phyloP scores from a whole-genome alignment of 2,329 filamentous ascomycete species.

The Claviceps paspali region DNA sequence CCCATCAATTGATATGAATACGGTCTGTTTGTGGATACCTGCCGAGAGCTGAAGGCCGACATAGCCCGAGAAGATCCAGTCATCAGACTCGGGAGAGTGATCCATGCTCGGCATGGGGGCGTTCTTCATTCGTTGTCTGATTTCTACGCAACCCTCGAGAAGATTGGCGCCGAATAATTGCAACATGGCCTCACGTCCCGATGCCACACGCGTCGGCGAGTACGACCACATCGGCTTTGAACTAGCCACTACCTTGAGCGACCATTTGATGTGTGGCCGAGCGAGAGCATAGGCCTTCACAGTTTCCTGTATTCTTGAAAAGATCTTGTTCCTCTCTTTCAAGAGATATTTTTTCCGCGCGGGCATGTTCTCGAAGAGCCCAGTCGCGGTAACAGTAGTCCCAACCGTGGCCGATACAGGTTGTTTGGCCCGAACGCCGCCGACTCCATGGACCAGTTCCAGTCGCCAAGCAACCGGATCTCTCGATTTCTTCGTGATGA shows the following conservation, averaged over 20 bases:
- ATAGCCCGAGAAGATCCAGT: constrained; percentile 34
- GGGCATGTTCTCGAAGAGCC: constrained; percentile 45
- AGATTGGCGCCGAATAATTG: constrained; percentile 46
- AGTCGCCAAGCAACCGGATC: constrained; percentile 42
- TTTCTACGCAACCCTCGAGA: constrained; percentile 36
- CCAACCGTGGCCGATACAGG: constrained; percentile 43
- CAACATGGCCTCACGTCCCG: constrained; percentile 40
- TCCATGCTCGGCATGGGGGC: background rate
- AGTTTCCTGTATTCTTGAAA: constrained; percentile 42
- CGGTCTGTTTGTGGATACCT: constrained; percentile 4
- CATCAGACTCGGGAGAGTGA: background rate
- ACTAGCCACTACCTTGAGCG: constrained; percentile 42
- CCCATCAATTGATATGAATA: constrained; percentile 53
- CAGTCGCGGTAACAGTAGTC: constrained; percentile 47
- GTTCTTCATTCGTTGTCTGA: constrained; percentile 7
- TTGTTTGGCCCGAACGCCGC: constrained; percentile 16
- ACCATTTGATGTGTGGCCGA: constrained; percentile 44
- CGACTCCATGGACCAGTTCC: constrained; percentile 21
- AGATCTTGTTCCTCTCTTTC: constrained; percentile 40
- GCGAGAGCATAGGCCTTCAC: constrained; percentile 52
- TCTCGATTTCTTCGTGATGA: constrained; percentile 48
- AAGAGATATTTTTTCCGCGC: constrained; percentile 45
- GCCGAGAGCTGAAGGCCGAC: constrained; percentile 30
- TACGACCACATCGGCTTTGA: constrained; percentile 43
- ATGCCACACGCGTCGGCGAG: constrained; percentile 34